Evolutionary conservation across 768 basidiomycete genomes (phyloP), one percentile per base, ranked within the genome.

Genomic region (Ramaria rubella): DNA sequence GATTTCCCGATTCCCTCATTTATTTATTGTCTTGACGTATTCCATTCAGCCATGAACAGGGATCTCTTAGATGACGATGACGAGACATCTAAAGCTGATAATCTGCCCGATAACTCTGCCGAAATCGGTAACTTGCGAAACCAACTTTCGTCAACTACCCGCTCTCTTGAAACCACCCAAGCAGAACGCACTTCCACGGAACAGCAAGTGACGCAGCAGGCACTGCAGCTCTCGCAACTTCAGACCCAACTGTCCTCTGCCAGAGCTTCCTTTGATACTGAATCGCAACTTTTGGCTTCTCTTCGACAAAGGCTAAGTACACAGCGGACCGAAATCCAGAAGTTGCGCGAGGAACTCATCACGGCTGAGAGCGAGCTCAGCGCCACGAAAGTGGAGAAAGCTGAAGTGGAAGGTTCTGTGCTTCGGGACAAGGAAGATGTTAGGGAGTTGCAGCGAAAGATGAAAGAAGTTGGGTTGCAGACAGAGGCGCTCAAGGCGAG

Each of bases 361-460:
- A 77, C 79, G 40, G 86, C 89, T 4, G 94, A 98, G 73, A 93
- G 91, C 65, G 93, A 97, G 61, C 77, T 99, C 38, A 92, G 90
- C 61, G 94, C 87, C 7, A 65, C 95, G 45, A 77, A 86, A 15
- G 82, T 92, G 21, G 94, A 97, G 73, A 97, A 94, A 73, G 76
- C 86, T 6, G 96, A 98, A 70, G 76, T 97, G 21, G 93, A 94
- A 68, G 90, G 92, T 9, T 72, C 81, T 2, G 79, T 94, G 56
- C 69, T 99, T 59, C 79, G 89, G 34, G 96, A 98, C 69, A 97
- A 94, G 72, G 96, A 99, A 69, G 96, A 97, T 59, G 83, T 89
- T 4, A 77, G 95, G 40, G 89, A 85, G 40, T 71, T 97, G 59
- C 86, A 96, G 64, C 81, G 83, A 63, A 82, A 81, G 67, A 90